These are phyloP conservation scores for Verbascum thapsus DNA, from an alignment of 257 asterid genomes.

Conservation along the genomic window DNA sequence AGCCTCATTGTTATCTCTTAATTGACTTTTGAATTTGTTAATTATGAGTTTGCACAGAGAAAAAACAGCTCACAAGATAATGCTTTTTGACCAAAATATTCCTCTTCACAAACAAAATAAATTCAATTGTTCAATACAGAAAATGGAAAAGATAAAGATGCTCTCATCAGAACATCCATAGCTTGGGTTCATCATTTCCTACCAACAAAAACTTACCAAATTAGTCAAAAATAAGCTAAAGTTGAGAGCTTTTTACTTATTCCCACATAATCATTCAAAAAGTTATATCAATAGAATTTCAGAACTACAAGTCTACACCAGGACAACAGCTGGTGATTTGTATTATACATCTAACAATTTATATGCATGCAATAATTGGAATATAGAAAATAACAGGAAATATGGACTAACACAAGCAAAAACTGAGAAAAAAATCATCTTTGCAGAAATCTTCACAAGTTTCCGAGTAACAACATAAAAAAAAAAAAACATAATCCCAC, in stretches of 20 bases:
- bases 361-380: slow-evolving; percentile 34
- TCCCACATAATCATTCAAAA: slow-evolving; percentile 5
- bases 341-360: neutral
- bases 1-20: slow-evolving; percentile 21
- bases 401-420: slow-evolving; percentile 2
- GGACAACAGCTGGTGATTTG: slow-evolving; percentile 6
- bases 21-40: slow-evolving; percentile 24
- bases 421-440: neutral
- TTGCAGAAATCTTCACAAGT: slow-evolving; percentile 12
- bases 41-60: slow-evolving; percentile 11
- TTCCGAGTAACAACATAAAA: neutral
- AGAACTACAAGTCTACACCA: slow-evolving; percentile 7
- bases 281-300: slow-evolving; percentile 22
- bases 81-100: slow-evolving; percentile 12
- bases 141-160: slow-evolving; percentile 8
- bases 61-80: slow-evolving; percentile 26
- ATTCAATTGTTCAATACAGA: slow-evolving; percentile 14
- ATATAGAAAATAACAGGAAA: neutral
- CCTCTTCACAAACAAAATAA: neutral
- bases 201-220: slow-evolving; percentile 11
- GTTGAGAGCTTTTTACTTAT: slow-evolving; percentile 15
- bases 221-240: neutral
- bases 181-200: slow-evolving; percentile 3
- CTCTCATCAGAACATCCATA: slow-evolving; percentile 4
- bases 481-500: neutral